These are phyloP conservation scores for Moricandia moricandioides DNA, from an alignment of 345 rosid genomes.

Conservation along the genomic window DNA sequence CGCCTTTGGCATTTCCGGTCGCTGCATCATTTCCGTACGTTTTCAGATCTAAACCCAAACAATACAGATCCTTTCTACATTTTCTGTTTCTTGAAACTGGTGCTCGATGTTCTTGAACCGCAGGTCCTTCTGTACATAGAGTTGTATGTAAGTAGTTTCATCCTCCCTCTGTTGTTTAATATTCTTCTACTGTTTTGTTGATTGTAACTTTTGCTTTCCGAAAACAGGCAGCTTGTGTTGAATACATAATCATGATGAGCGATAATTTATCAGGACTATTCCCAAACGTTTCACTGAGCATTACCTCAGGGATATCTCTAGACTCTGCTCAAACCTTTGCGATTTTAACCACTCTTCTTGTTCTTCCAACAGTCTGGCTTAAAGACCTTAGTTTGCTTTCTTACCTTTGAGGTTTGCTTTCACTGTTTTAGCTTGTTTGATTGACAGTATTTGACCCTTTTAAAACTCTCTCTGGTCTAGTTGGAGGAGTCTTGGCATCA, in stretches of 20 bases:
- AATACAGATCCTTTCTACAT: too few relatives aligned
- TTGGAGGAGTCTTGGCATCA: slow-evolving; percentile 82
- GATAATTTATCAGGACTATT: slow-evolving; percentile 70
- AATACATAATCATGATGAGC: slow-evolving; percentile 76
- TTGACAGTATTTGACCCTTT: neutral
- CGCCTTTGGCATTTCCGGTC: slow-evolving; percentile 70
- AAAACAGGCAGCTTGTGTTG: slow-evolving; percentile 74
- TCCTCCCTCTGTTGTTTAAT: neutral
- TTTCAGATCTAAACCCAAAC: neutral
- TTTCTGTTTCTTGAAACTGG: slow-evolving; percentile 32
- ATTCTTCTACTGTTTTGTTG: neutral
- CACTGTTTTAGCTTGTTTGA: neutral
- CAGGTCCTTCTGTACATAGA: slow-evolving; percentile 72
- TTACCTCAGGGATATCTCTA: slow-evolving; percentile 47
- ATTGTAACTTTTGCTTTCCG: neutral
- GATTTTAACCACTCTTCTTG: slow-evolving; percentile 46
- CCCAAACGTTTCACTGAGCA: slow-evolving; percentile 48
- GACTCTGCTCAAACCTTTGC: slow-evolving; percentile 52
- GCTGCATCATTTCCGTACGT: slow-evolving; percentile 56
- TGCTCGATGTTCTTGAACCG: slow-evolving; percentile 26
- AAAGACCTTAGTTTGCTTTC: slow-evolving; percentile 72
- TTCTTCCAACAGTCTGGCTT: slow-evolving; percentile 91
- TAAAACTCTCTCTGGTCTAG: slow-evolving; percentile 35
- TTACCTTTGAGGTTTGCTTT: slow-evolving; percentile 65
- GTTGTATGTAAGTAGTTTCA: slow-evolving; percentile 68